A percentile compares a stretch with the other conserved stretches of the same genome.
Conservation (phyloP, 2,329 filamentous ascomycete species). For the Dactylellina haptotyla region DNA sequence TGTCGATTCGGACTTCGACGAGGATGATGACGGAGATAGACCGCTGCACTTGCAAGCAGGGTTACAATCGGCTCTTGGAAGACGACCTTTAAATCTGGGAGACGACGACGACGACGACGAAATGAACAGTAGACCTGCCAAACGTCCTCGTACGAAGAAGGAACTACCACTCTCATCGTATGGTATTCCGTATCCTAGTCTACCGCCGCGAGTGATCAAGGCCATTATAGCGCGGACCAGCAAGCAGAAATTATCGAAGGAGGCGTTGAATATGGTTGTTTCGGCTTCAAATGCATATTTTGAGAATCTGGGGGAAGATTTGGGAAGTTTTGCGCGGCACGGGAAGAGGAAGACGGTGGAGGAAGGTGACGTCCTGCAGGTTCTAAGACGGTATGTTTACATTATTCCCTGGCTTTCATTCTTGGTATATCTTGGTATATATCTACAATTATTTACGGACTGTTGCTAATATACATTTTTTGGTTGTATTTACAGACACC, state of each 20-base stretch:
- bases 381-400: constrained; percentile 79
- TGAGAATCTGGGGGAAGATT: constrained; percentile 82
- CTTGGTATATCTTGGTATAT: not conserved
- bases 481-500: constrained; percentile 70
- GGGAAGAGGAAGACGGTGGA: constrained; percentile 86
- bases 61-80: not conserved
- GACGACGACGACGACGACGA: not conserved
- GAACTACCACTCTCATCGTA: constrained; percentile 73
- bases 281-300: constrained; percentile 92
- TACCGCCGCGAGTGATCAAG: constrained; percentile 79
- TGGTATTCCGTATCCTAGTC: constrained; percentile 78
- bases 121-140: constrained; percentile 22
- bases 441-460: not conserved
- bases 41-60: constrained; percentile 10
- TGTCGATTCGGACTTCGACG: constrained; percentile 24
- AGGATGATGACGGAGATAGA: constrained; percentile 9
- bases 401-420: not conserved
- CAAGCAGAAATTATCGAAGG: constrained; percentile 69
- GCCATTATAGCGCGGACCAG: constrained; percentile 61
- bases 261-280: constrained; percentile 77
- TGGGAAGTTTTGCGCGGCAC: constrained; percentile 81
- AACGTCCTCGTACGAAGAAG: constrained; percentile 62
- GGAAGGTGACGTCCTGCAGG: constrained; percentile 80
- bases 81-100: not conserved
- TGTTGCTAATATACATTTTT: constrained; percentile 32